A percentile compares a stretch with the other conserved stretches of the same genome.
phyloP scores from a whole-genome alignment of 495 filamentous ascomycete species.

The Xylona heveae region DNA sequence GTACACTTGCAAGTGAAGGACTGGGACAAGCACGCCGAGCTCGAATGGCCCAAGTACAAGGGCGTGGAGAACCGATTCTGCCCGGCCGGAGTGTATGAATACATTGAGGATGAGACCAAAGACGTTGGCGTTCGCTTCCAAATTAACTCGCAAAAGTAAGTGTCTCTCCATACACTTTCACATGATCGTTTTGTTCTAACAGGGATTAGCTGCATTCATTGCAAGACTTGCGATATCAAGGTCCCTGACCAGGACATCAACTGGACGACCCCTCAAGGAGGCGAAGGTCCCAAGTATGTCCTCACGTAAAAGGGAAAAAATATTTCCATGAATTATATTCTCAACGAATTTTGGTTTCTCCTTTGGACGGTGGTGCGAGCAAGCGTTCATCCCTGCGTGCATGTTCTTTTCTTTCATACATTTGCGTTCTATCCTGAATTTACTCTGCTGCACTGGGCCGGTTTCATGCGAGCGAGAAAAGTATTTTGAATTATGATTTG shows the following conservation, averaged over 20 bases:
- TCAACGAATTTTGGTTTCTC: no score
- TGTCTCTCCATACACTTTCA: constrained; percentile 8
- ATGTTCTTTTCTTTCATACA: no score
- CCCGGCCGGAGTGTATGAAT: constrained; percentile 97
- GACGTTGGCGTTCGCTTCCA: constrained; percentile 77
- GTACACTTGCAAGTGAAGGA: constrained; percentile 87
- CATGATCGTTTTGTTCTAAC: constrained; percentile 12
- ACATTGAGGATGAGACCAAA: constrained; percentile 76
- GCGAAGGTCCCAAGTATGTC: constrained; percentile 90
- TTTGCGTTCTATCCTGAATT: no score
- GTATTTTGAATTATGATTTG: no score
- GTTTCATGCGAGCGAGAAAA: no score
- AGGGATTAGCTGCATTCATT: constrained; percentile 70
- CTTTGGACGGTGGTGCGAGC: no score
- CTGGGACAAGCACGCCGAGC: constrained; percentile 71
- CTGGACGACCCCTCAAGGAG: constrained; percentile 87
- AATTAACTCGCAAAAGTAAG: constrained; percentile 95
- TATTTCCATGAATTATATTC: no score
- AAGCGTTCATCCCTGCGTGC: no score
- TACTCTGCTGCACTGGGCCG: no score
- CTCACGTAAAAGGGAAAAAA: constrained; percentile 52
- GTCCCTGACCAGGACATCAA: constrained; percentile 91
- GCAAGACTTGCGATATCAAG: constrained; percentile 99
- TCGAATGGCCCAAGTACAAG: constrained; percentile 72
- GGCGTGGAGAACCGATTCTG: constrained; percentile 97